Base-by-base conservation (phyloP, 2,329 filamentous ascomycete genomes). In the Penicillium sp. region DNA sequence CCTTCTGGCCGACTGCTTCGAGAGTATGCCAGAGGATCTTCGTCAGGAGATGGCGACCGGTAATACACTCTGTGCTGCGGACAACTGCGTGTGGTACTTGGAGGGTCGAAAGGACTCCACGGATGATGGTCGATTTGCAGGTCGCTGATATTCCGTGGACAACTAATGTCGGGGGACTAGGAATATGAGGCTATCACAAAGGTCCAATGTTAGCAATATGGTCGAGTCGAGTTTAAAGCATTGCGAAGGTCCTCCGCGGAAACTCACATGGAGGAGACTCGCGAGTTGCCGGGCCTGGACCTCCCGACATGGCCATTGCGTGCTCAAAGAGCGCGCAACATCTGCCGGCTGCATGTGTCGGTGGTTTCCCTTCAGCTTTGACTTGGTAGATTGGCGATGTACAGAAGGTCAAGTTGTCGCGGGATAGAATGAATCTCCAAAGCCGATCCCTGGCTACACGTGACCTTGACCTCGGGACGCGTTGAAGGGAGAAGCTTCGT, bases 61-160 rank as follows among this genome's bases (percentile, higher is more conserved):
- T 73, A 13, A 75, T 71, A 45, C 71, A 74, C 53, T 75, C 72
- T 8, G 66, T 62, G 53, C 71, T 69, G 29, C 65, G 69, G 40
- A 74, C 64, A 42, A 73, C 57, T 22, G 68, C 66, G 51, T 72
- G 64, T 10, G 63, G 63, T 27, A 71, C 73, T 3, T 77, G 74
- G 6, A 86, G 77, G 26, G 80, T 75, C 9, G 75, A 77, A 14
- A 94, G 77, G 13, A 89, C 77, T 3, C 77, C 75, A 46, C 76
- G 74, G 3, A 85, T 75, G 41, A 95, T 77, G 39, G 80, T 79
- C 26, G 82, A 87, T 71, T 97, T 97, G 32, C 89, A 91, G 0
- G 90, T 95, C 2, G 89, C 85, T 60, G 90, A 84, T 24, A 89
- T 81, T 41, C 93, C 93, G 66, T 97, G 84, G 40, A 94, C 69